These are phyloP conservation scores for Tylopilus felleus DNA, from an alignment of 768 basidiomycete genomes.

Conservation along the genomic window DNA sequence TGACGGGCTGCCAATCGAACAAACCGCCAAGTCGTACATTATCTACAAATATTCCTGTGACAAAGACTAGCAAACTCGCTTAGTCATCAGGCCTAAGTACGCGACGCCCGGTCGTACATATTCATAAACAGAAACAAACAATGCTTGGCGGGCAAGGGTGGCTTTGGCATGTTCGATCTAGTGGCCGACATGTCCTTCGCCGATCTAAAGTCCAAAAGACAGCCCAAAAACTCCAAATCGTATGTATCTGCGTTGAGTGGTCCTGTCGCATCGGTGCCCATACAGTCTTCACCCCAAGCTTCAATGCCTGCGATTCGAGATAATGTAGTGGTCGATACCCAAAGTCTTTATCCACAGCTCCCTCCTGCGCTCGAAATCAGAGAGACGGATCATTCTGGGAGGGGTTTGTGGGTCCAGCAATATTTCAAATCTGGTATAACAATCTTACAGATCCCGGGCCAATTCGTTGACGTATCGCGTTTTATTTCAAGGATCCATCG, in stretches of 20 bases:
- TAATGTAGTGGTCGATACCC: constrained; percentile 2
- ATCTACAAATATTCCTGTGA: too few species aligned
- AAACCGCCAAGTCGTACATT: too few species aligned
- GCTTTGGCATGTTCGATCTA: too few species aligned
- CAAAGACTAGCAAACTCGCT: too few species aligned
- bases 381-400: constrained; percentile 35
- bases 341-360: constrained; percentile 27
- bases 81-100: too few species aligned
- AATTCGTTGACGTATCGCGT: not conserved
- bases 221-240: constrained; percentile 32
- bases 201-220: constrained; percentile 30
- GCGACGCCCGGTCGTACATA: too few species aligned
- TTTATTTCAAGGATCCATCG: constrained; percentile 46
- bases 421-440: constrained; percentile 37
- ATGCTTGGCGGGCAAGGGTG: too few species aligned
- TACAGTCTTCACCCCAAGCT: constrained; percentile 24
- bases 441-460: not conserved
- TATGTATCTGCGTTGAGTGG: constrained; percentile 32
- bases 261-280: constrained; percentile 20
- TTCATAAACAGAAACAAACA: not conserved
- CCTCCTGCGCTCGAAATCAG: constrained; percentile 43
- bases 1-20: too few species aligned
- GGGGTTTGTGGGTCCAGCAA: constrained; percentile 44
- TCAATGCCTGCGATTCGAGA: constrained; percentile 2
- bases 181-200: constrained; percentile 33